phyloP scores from a whole-genome alignment of 495 filamentous ascomycete species.

The Lineolata rhizophorae region DNA sequence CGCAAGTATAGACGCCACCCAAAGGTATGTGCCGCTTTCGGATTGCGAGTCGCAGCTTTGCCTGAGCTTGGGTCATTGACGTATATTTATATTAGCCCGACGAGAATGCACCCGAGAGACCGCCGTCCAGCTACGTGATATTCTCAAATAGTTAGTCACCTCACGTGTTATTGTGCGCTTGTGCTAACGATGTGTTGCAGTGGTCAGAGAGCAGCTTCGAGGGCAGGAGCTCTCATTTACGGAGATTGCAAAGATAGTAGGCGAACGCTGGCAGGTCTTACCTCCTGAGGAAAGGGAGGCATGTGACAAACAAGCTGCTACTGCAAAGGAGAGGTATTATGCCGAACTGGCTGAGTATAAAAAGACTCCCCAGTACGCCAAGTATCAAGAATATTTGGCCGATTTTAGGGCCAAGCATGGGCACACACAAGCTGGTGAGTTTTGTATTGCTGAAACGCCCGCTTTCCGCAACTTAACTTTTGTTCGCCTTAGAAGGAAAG shows the following conservation, averaged over 20 bases:
- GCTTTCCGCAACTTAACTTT: neutral
- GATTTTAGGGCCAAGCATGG: constrained; percentile 50
- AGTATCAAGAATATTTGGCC: constrained; percentile 34
- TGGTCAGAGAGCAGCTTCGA: constrained; percentile 52
- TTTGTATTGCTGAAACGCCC: neutral
- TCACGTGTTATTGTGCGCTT: neutral
- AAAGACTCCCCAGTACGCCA: constrained; percentile 44
- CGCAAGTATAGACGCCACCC: constrained; percentile 61
- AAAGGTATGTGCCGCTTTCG: constrained; percentile 28
- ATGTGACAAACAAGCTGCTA: constrained; percentile 43
- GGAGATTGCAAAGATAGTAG: constrained; percentile 62
- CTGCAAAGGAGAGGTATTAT: constrained; percentile 51
- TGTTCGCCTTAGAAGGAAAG: constrained; percentile 13
- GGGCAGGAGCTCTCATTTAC: constrained; percentile 54
- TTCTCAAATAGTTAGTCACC: constrained; percentile 50
- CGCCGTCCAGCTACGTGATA: constrained; percentile 62
- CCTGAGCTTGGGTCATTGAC: too few relatives aligned
- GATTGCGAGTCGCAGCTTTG: neutral
- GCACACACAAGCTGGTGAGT: constrained; percentile 16
- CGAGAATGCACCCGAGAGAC: constrained; percentile 54
- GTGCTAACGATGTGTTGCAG: constrained; percentile 16
- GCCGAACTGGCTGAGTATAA: constrained; percentile 47
- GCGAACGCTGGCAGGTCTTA: constrained; percentile 57
- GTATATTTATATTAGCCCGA: constrained; percentile 30
- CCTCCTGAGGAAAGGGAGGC: constrained; percentile 39